Evolutionary conservation across 345 rosid species (phyloP).

Genomic region (Lumnitzera racemosa): DNA sequence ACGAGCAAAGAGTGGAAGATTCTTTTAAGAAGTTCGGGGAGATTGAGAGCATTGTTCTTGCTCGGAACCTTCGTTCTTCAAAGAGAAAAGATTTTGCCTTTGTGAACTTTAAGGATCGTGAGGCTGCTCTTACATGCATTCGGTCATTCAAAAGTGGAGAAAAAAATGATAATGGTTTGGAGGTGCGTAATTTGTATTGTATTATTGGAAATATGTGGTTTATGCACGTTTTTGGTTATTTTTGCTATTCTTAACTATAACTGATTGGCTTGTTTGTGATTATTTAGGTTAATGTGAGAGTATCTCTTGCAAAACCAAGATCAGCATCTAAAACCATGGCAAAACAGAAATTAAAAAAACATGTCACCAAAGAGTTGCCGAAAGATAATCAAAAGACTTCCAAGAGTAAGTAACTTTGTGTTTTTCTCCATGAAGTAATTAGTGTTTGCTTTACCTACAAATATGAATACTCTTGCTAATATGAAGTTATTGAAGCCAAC

Average conservation of each 20-base stretch:
- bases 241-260: neutral
- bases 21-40: constrained; percentile 24
- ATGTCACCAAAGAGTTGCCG: constrained; percentile 9
- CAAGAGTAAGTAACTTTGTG: constrained; percentile 10
- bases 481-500: neutral
- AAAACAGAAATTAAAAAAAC: constrained; percentile 3
- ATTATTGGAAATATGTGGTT: neutral
- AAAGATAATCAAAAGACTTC: neutral
- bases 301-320: constrained; percentile 24
- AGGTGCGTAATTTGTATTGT: constrained; percentile 11
- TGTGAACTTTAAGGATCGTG: constrained; percentile 18
- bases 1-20: constrained; percentile 19
- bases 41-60: constrained; percentile 24
- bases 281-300: constrained; percentile 22
- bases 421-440: neutral
- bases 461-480: too few relatives aligned
- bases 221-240: too few relatives aligned
- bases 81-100: constrained; percentile 30
- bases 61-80: constrained; percentile 23
- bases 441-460: neutral
- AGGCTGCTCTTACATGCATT: constrained; percentile 22
- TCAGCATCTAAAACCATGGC: constrained; percentile 13
- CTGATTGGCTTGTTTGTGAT: neutral
- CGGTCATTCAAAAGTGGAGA: constrained; percentile 11
- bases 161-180: constrained; percentile 7